phyloP scores from a whole-genome alignment of 2,329 filamentous ascomycete genomes.

The Xylaria sp. region DNA sequence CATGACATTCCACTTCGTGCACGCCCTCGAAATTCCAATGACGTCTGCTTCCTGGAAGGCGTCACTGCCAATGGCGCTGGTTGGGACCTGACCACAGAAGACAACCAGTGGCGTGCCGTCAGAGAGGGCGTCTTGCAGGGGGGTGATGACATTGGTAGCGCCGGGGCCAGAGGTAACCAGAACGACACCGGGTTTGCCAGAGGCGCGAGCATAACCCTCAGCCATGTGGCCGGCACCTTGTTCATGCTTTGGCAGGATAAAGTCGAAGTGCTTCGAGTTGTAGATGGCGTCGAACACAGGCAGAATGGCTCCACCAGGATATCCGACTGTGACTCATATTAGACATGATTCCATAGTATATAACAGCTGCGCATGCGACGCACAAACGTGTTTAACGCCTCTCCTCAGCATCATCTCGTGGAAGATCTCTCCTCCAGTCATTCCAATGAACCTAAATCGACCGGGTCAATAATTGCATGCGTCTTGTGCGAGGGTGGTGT shows the following conservation, averaged over 20 bases:
- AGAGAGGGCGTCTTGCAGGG: conserved; percentile 93
- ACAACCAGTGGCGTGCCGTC: conserved; percentile 97
- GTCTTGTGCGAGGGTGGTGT: not conserved
- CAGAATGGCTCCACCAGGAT: conserved; percentile 93
- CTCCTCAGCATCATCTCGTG: conserved; percentile 99
- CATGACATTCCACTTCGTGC: conserved; percentile 99
- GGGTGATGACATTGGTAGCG: conserved; percentile 94
- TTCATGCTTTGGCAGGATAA: conserved; percentile 93
- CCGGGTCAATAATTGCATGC: conserved; percentile 9
- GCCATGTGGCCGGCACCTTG: conserved; percentile 99
- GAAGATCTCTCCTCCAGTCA: conserved; percentile 94
- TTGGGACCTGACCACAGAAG: conserved; percentile 91
- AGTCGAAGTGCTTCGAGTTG: conserved; percentile 96
- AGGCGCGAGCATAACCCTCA: conserved; percentile 91
- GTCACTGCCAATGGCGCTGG: conserved; percentile 88
- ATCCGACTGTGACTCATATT: conserved; percentile 63
- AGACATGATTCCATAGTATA: conserved; percentile 7
- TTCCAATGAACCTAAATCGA: conserved; percentile 76
- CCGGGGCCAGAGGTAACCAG: conserved; percentile 96
- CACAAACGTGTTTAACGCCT: conserved; percentile 91
- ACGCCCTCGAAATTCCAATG: conserved; percentile 88
- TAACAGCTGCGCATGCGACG: conserved; percentile 42
- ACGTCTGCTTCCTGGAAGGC: conserved; percentile 97
- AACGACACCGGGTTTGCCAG: conserved; percentile 92
- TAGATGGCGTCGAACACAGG: conserved; percentile 99